A percentile compares a stretch with the other conserved stretches of the same genome.
Conservation (phyloP, 1,284 basidiomycete species). For the Ceratobasidium sp. region DNA sequence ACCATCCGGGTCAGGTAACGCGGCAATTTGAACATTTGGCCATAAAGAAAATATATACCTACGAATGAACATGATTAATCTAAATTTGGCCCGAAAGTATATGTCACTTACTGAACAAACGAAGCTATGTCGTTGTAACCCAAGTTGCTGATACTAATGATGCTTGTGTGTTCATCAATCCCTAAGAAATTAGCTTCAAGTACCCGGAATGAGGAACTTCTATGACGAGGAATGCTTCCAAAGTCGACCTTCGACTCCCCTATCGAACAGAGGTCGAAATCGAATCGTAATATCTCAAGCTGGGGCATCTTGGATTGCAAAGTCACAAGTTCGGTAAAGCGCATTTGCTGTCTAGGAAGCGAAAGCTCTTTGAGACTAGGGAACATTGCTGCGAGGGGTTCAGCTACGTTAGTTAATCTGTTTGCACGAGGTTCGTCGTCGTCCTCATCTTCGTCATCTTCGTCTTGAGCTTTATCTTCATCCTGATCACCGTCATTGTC, state of each 20-base stretch:
- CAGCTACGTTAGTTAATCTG: neutral
- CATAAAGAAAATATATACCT: neutral
- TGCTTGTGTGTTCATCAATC: neutral
- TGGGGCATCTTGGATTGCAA: neutral
- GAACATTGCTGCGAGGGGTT: conserved; percentile 1
- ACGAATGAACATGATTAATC: neutral
- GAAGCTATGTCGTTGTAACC: no score
- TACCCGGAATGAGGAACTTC: neutral
- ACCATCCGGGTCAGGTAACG: neutral
- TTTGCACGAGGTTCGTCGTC: neutral
- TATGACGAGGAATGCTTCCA: neutral
- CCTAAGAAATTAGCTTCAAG: neutral
- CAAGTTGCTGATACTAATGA: neutral
- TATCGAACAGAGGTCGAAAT: neutral
- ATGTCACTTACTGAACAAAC: no score
- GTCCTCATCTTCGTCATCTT: neutral
- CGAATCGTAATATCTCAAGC: neutral
- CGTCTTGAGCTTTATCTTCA: neutral
- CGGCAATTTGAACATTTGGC: neutral
- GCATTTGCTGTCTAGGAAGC: neutral
- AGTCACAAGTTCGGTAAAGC: neutral
- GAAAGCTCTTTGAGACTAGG: neutral
- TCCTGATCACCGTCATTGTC: neutral
- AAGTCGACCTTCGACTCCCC: neutral
- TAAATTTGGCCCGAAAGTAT: neutral